phyloP scores from a whole-genome alignment of 2,329 filamentous ascomycete genomes.

The Aspergillus candidus region DNA sequence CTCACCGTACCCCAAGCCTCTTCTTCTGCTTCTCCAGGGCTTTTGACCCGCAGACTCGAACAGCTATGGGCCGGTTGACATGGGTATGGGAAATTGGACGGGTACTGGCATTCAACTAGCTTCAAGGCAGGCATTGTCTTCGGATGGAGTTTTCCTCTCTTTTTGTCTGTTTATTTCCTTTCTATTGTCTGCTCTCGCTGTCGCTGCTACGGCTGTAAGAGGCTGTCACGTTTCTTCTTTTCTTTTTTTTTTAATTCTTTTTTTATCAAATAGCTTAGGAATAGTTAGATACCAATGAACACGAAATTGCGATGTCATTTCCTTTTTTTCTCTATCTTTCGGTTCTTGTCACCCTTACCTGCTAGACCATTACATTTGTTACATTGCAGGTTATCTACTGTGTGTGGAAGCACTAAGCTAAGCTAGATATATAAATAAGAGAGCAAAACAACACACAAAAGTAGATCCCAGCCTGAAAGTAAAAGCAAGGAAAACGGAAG shows the following conservation, averaged over 20 bases:
- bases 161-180: not conserved
- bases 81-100: conserved; percentile 8
- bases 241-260: not conserved
- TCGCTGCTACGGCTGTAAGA: not conserved
- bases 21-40: not conserved
- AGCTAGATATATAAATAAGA: too few species aligned
- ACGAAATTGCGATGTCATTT: conserved; percentile 3
- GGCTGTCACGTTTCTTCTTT: not conserved
- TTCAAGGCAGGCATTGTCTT: conserved; percentile 1
- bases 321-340: conserved; percentile 1
- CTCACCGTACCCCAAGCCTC: not conserved
- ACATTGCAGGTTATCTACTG: not conserved
- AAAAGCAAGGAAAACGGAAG: not conserved
- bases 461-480: too few species aligned
- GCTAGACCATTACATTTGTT: not conserved
- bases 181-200: not conserved
- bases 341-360: conserved; percentile 4
- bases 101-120: not conserved
- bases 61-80: conserved; percentile 5
- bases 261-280: not conserved
- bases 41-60: not conserved
- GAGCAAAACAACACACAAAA: too few species aligned
- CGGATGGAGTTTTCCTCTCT: conserved; percentile 12
- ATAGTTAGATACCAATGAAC: conserved; percentile 2
- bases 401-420: not conserved